phyloP scores from a whole-genome alignment of 805 yeast genomes.

The Wickerhamomyces silvicola region DNA sequence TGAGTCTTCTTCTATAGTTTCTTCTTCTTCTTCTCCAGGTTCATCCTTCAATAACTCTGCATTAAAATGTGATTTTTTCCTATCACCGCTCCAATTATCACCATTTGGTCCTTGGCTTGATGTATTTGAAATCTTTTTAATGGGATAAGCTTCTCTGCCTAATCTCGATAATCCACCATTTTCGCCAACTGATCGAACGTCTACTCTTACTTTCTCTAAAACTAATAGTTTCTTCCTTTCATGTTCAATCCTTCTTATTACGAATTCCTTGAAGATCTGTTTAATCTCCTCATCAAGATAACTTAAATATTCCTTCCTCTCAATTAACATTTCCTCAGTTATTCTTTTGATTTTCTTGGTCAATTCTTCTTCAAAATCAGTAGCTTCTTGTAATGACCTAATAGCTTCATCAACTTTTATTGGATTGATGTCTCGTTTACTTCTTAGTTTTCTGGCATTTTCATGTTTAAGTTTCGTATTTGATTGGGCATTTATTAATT shows the following conservation, averaged over 20 bases:
- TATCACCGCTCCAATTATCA: slow-evolving; percentile 56
- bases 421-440: slow-evolving; percentile 73
- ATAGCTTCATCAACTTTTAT: slow-evolving; percentile 88
- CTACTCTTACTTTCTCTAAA: slow-evolving; percentile 65
- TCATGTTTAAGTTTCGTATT: slow-evolving; percentile 64
- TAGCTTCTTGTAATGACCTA: slow-evolving; percentile 69
- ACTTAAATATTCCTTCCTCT: slow-evolving; percentile 52
- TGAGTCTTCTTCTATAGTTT: slow-evolving; percentile 22
- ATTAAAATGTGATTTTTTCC: slow-evolving; percentile 32
- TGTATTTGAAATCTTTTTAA: slow-evolving; percentile 10
- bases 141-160: slow-evolving; percentile 61
- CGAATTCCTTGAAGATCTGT: slow-evolving; percentile 48
- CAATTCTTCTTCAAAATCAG: slow-evolving; percentile 66
- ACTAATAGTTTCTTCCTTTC: slow-evolving; percentile 75
- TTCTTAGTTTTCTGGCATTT: slow-evolving; percentile 64
- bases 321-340: slow-evolving; percentile 78
- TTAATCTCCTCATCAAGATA: slow-evolving; percentile 54
- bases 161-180: slow-evolving; percentile 78
- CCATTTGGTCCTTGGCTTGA: slow-evolving; percentile 43
- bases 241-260: slow-evolving; percentile 71
- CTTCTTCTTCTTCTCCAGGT: slow-evolving; percentile 17
- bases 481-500: slow-evolving; percentile 71
- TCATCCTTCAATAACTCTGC: slow-evolving; percentile 10
- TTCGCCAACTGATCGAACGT: slow-evolving; percentile 67
- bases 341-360: slow-evolving; percentile 75